phyloP scores from a whole-genome alignment of 148 eudicot species.

The Fallopia convolvulus region DNA sequence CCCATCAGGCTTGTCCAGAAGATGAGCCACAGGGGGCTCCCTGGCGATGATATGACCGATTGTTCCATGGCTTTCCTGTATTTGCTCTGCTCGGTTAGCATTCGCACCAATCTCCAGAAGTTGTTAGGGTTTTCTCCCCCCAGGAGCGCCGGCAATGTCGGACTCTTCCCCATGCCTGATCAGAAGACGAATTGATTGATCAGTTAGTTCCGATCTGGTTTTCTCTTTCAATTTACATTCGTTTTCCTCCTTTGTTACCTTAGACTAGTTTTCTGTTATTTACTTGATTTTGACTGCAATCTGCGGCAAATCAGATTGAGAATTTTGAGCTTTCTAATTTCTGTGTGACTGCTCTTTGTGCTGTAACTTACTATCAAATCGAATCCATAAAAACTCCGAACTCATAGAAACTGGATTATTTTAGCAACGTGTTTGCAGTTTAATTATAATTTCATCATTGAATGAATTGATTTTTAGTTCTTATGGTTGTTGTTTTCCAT shows the following conservation, averaged over 20 bases:
- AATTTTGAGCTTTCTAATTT: background rate
- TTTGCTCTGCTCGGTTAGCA: constrained; percentile 80
- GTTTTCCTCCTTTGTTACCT: background rate
- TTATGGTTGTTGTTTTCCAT: background rate
- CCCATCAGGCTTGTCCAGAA: constrained; percentile 79
- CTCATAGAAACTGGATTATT: background rate
- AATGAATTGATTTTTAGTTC: background rate
- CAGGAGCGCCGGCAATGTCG: constrained; percentile 62
- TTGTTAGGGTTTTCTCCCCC: constrained; percentile 92
- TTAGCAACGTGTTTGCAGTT: background rate
- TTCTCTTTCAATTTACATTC: background rate
- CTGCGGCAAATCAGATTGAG: background rate
- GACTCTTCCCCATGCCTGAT: constrained; percentile 91
- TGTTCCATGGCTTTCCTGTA: constrained; percentile 99
- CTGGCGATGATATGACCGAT: constrained; percentile 88
- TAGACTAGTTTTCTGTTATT: background rate
- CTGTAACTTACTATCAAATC: background rate
- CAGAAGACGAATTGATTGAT: constrained; percentile 54
- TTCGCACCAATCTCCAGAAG: constrained; percentile 94
- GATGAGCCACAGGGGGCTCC: constrained; percentile 81
- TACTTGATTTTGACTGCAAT: background rate
- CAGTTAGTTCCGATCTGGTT: background rate
- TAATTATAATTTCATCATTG: background rate
- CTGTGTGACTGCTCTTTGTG: background rate
- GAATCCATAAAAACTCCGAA: background rate